These are phyloP conservation scores for Lophium mytilinum DNA, from an alignment of 495 filamentous ascomycete species.

Conservation along the genomic window DNA sequence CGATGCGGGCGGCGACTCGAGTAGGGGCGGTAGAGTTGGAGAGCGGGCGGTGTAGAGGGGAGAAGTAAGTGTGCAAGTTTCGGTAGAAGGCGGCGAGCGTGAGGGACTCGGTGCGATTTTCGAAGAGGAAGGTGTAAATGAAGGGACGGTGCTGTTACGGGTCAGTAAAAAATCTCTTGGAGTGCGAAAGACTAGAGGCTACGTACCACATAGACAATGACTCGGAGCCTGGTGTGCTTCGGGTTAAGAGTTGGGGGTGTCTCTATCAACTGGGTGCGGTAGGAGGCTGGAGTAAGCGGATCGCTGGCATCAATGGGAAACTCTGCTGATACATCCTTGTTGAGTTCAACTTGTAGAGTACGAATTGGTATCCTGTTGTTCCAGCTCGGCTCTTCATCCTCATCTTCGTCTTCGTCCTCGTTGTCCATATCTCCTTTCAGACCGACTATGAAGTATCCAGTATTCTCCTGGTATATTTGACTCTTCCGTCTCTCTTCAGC, in stretches of 20 bases:
- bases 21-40: conserved; percentile 54
- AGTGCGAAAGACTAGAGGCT: neutral
- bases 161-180: neutral
- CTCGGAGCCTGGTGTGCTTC: conserved; percentile 47
- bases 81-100: conserved; percentile 65
- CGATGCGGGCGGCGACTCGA: conserved; percentile 44
- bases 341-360: conserved; percentile 41
- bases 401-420: conserved; percentile 27
- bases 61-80: conserved; percentile 72
- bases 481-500: conserved; percentile 22
- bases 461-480: conserved; percentile 31
- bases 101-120: conserved; percentile 57
- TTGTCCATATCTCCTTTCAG: conserved; percentile 55
- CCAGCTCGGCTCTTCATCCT: conserved; percentile 29
- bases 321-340: neutral
- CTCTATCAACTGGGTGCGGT: neutral
- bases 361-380: conserved; percentile 43
- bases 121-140: conserved; percentile 85
- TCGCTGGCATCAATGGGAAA: neutral
- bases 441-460: conserved; percentile 64
- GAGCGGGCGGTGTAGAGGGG: conserved; percentile 66
- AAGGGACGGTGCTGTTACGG: conserved; percentile 60
- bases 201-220: conserved; percentile 61
- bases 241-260: neutral
- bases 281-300: neutral